Percentiles rank a stretch among this genome's conserved stretches.
Evolutionary conservation across 805 yeast genomes (phyloP).

Genomic region (Cephaloascus fragrans): DNA sequence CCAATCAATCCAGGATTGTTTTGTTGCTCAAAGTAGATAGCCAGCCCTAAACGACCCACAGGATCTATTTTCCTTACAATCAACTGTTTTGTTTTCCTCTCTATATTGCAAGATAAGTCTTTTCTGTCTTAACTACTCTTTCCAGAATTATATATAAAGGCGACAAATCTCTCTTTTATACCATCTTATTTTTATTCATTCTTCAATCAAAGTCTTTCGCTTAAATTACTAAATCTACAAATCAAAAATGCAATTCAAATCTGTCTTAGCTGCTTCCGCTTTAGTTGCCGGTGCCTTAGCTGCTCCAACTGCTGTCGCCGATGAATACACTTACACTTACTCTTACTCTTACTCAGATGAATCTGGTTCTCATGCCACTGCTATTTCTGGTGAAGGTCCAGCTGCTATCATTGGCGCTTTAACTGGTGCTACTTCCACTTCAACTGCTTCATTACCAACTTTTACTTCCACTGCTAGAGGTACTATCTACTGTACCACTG

Average conservation of each 20-base stretch:
- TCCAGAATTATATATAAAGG: too few relatives aligned
- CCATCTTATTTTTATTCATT: too few relatives aligned
- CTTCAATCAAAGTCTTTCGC: too few relatives aligned
- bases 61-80: too few relatives aligned
- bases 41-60: too few relatives aligned
- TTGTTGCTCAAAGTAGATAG: too few relatives aligned
- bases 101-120: too few relatives aligned
- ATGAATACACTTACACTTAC: background rate
- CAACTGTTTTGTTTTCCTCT: too few relatives aligned
- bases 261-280: slow-evolving; percentile 1
- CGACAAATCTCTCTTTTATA: too few relatives aligned
- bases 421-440: background rate
- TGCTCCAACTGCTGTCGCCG: slow-evolving; percentile 4
- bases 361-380: background rate
- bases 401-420: background rate
- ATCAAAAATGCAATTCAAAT: slow-evolving; percentile 3
- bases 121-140: too few relatives aligned
- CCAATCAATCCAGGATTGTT: too few relatives aligned
- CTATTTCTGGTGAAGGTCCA: background rate
- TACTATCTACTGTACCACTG: background rate
- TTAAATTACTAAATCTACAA: too few relatives aligned
- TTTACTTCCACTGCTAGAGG: background rate
- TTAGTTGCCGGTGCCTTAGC: slow-evolving; percentile 12
- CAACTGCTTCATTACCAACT: background rate
- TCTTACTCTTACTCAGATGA: background rate